Percentiles rank a stretch among this genome's conserved stretches.
These are phyloP conservation scores for Achlya hypogyna DNA, from an alignment of 352 stramenopile species.

Conservation along the genomic window DNA sequence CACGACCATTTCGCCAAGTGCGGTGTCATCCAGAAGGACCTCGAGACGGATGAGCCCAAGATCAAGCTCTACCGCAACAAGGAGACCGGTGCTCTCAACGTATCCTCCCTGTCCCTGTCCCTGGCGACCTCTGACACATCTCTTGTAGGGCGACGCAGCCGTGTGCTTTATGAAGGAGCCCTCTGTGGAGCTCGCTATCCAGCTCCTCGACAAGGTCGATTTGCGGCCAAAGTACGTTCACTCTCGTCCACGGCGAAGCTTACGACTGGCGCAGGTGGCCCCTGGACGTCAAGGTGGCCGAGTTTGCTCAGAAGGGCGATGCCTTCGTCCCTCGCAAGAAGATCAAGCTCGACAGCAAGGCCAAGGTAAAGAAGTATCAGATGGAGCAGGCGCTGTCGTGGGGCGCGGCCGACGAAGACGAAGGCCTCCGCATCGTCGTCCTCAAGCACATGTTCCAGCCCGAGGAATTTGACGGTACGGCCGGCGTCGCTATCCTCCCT, in stretches of 20 bases:
- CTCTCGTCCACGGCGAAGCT: conserved; percentile 5
- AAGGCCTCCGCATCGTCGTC: conserved; percentile 92
- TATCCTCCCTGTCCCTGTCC: conserved; percentile 25
- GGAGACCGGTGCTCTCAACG: conserved; percentile 80
- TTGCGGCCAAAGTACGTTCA: conserved; percentile 66
- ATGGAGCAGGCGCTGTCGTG: conserved; percentile 89
- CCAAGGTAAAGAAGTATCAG: conserved; percentile 82
- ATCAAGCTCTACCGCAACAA: conserved; percentile 95
- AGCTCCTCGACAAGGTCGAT: conserved; percentile 88
- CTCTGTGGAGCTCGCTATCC: conserved; percentile 90
- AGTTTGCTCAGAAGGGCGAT: conserved; percentile 87
- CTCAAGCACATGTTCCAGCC: conserved; percentile 94
- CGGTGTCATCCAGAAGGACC: conserved; percentile 91
- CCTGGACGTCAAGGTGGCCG: conserved; percentile 58
- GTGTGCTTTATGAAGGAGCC: conserved; percentile 94
- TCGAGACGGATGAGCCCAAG: conserved; percentile 85
- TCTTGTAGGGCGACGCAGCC: conserved; percentile 82
- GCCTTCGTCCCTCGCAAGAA: conserved; percentile 74
- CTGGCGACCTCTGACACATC: not conserved
- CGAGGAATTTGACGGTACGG: conserved; percentile 63
- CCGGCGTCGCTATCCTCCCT: not conserved
- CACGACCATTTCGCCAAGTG: conserved; percentile 90
- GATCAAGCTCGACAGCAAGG: conserved; percentile 65
- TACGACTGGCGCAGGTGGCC: conserved; percentile 33
- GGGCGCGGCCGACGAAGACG: conserved; percentile 90